Evolutionary conservation across 208 protist genomes (phyloP).

Genomic region (Trypanosoma melophagium): DNA sequence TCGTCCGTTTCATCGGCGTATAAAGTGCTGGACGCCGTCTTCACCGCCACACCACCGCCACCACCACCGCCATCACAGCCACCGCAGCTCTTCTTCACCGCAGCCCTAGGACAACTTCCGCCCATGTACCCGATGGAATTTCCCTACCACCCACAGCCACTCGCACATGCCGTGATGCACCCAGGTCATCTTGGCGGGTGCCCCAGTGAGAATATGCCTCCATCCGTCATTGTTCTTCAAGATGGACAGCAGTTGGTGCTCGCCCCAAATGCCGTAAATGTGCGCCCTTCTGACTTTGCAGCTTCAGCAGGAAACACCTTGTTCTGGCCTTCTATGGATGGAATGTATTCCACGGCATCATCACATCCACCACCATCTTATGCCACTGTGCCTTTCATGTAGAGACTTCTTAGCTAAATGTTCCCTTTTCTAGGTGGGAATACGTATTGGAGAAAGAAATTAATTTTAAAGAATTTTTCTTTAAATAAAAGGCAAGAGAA

Average conservation of each 20-base stretch:
- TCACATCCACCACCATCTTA: neutral
- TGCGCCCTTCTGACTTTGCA: conserved; percentile 7
- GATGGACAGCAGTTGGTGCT: conserved; percentile 16
- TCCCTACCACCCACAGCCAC: neutral
- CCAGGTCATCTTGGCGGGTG: neutral
- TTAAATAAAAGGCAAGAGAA: too few relatives aligned
- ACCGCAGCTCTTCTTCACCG: neutral
- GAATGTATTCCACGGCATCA: neutral
- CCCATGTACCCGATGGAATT: neutral
- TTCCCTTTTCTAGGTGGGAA: too few relatives aligned
- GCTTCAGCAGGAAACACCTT: neutral
- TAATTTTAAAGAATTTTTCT: too few relatives aligned
- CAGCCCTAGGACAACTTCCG: neutral
- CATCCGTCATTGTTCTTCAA: conserved; percentile 9
- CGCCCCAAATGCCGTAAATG: conserved; percentile 17
- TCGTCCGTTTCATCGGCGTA: conserved; percentile 1
- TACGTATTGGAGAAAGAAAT: too few relatives aligned
- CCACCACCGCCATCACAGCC: neutral
- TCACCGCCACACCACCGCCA: neutral
- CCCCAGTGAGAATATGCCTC: neutral
- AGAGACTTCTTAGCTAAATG: neutral
- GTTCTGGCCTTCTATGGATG: neutral
- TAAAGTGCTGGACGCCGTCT: conserved; percentile 7
- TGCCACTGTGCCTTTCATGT: neutral
- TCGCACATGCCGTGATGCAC: neutral